Base-by-base conservation (phyloP, 306 rosid genomes). In the Dryas drummondii region DNA sequence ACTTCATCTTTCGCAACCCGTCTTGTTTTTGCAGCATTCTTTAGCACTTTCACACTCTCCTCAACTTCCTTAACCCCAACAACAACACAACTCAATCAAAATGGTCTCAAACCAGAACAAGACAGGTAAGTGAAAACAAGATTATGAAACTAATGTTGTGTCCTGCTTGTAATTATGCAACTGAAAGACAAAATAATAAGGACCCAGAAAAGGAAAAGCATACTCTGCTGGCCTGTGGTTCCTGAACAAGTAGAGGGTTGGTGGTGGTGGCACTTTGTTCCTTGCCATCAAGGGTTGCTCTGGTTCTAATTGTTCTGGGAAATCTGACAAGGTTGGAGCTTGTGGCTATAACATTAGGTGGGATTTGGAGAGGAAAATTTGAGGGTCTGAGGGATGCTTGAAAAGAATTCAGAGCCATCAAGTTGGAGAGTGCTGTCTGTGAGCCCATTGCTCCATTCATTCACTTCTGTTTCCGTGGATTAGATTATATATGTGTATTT, bases 1-100 rank as follows among this genome's bases (percentile, higher is more conserved):
- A 94, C 15, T 73, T 90, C 89, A 26, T 84, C 91, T 61, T 81
- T 72, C 16, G 90, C 83, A 41, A 88, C 90, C 79, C 72, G 79
- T 73, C 91, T 86, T 0, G 96, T 84, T 87, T 90, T 91, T 6
- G 97, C 94, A 11, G 97, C 96, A 72, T 80, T 71, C 80, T 94
- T 94, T 9, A 94, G 85, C 84, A 94, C 86, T 79, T 85, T 72
- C 84, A 91, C 93, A 71, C 91, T 88, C 81, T 86, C 89, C 75
- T 86, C 87, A 44, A 91, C 87, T 85, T 90, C 96, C 96, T 93
- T 81, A 48, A 81, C 49, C 85, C 37, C 51, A 65, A n/a, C 6
- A 49, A 75, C 70, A 78, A 48, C 77, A 77, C 6, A 40, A 41
- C 0, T 65, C 68, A 9, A 68, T 71, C 7, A 64, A 26, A 66